Evolutionary conservation across 164 flowering plant genomes (phyloP).

Genomic region (Stephania yunnanensis): DNA sequence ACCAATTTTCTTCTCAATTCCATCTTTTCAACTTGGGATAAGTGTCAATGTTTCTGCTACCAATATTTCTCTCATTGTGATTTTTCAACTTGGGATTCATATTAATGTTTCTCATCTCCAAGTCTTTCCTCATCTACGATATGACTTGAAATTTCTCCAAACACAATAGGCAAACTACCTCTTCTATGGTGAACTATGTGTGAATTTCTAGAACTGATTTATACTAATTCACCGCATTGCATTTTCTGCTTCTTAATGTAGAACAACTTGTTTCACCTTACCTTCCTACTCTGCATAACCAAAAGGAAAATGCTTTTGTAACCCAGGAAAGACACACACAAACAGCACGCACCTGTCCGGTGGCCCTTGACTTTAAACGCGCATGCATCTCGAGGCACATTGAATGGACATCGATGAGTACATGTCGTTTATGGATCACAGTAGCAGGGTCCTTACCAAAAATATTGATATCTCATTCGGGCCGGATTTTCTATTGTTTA

Average conservation of each 20-base stretch:
- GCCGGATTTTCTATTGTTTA: not conserved
- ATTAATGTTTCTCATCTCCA: not conserved
- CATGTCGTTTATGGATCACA: too few relatives aligned
- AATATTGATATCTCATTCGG: not conserved
- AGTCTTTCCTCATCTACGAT: not conserved
- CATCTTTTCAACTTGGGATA: not conserved
- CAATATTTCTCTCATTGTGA: too few relatives aligned
- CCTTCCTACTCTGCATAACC: not conserved
- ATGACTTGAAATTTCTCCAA: not conserved
- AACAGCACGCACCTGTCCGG: too few relatives aligned
- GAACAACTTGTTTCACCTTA: not conserved
- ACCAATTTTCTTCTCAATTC: not conserved
- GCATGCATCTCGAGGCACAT: too few relatives aligned
- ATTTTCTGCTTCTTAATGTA: too few relatives aligned
- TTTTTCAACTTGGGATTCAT: too few relatives aligned
- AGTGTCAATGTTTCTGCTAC: too few relatives aligned
- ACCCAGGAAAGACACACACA: too few relatives aligned
- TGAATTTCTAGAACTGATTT: not conserved
- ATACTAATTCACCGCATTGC: not conserved
- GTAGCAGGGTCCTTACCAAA: not conserved
- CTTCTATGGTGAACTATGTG: not conserved
- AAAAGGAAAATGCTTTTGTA: not conserved
- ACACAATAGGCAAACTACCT: not conserved
- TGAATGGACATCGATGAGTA: too few relatives aligned
- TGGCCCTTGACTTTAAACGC: too few relatives aligned